These are phyloP conservation scores for Solanum paucissectum DNA, from an alignment of 257 asterid genomes.

Conservation along the genomic window DNA sequence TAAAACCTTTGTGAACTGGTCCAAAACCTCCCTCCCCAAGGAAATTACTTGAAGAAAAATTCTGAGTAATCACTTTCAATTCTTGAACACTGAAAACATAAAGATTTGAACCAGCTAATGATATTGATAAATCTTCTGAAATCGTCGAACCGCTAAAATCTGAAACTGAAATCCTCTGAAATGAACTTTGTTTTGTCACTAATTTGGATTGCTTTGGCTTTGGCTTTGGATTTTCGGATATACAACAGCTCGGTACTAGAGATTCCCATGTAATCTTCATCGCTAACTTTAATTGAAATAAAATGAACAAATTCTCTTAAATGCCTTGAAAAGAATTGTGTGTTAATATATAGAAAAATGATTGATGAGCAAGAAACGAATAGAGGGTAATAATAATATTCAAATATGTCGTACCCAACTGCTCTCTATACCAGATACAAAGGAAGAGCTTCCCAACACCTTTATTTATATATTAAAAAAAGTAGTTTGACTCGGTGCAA, in stretches of 20 bases:
- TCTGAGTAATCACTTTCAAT: conserved; percentile 66
- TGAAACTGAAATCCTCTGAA: conserved; percentile 45
- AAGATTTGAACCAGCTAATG: conserved; percentile 67
- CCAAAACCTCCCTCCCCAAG: conserved; percentile 98
- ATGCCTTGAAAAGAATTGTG: background rate
- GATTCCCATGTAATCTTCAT: conserved; percentile 47
- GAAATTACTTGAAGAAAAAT: conserved; percentile 61
- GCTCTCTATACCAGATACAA: conserved; percentile 19
- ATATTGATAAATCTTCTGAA: conserved; percentile 67
- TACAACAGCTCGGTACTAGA: conserved; percentile 42
- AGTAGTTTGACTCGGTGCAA: background rate
- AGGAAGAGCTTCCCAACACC: conserved; percentile 16
- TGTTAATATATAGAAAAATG: background rate
- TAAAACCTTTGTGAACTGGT: conserved; percentile 93
- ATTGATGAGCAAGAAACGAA: background rate
- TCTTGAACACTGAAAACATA: conserved; percentile 72
- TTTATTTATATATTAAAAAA: conserved; percentile 22
- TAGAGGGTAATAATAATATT: background rate
- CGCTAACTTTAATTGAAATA: background rate
- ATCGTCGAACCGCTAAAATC: conserved; percentile 56
- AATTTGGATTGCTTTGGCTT: conserved; percentile 14
- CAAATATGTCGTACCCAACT: conserved; percentile 16
- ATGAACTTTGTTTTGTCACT: conserved; percentile 22
- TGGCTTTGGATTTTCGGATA: conserved; percentile 6
- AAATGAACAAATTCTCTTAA: background rate